Evolutionary conservation across 345 rosid genomes (phyloP), one percentile per base, ranked within the genome.

Genomic region (Brassica cretica): DNA sequence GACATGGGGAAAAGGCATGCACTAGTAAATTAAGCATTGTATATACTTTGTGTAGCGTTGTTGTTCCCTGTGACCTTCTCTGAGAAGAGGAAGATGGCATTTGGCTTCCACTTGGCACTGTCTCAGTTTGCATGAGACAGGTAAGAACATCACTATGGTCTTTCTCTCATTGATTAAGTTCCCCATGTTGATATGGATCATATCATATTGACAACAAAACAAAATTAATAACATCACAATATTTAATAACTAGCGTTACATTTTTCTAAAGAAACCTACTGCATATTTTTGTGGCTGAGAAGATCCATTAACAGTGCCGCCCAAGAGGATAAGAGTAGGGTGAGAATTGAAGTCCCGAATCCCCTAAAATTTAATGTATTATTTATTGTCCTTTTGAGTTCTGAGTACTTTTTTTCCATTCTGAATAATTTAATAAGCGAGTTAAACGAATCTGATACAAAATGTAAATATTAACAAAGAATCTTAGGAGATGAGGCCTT

Each of bases 41-140:
- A 58, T 27, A 41, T 15, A 63, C 0, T 30, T 19, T 11, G 5
- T 2, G 32, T 49, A 49, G 14, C 56, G 18, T 74, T 56, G 66
- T 66, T 56, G 58, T 55, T 55, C 65, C 12, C 0, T 55, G 39
- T 35, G 56, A 66, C 18, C 15, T n/a, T 61, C 7, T 58, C 19
- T 3, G 67, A 19, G 90, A 88, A 32, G 64, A 76, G 55, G 37
- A 76, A 46, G 12, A 70, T 63, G 46, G 11, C 71, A 77, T 14
- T 55, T 70, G 76, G 71, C 59, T 70, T 64, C 76, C 76, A 77
- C 76, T 70, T 77, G 80, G 66, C 71, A 64, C 27, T 64, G 32
- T 37, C 33, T 64, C 60, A 35, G 24, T 64, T 64, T 71, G 80
- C 80, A 64, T 77, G 76, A 69, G 63, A 53, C 30, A 15, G 30